Evolutionary conservation across 345 rosid species (phyloP).

Genomic region (Raphanus sativus): DNA sequence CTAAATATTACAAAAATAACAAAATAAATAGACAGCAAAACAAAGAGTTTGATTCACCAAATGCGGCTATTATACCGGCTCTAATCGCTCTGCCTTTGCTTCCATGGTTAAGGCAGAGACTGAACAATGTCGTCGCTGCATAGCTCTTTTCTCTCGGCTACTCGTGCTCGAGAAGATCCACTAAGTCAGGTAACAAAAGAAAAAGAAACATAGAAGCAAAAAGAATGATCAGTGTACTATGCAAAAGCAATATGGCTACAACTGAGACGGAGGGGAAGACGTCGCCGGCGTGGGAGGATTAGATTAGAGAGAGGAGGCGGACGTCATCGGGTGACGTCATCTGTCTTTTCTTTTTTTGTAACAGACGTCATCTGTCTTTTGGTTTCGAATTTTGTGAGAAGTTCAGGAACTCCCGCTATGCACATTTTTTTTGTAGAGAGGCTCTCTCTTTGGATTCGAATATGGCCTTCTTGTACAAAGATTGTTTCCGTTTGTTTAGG

Average conservation of each 20-base stretch:
- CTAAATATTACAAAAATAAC: neutral
- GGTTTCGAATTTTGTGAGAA: conserved; percentile 18
- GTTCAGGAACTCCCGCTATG: conserved; percentile 23
- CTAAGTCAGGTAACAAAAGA: no score
- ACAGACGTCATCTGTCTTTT: no score
- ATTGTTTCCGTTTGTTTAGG: neutral
- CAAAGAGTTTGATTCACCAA: neutral
- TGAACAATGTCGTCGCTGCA: neutral
- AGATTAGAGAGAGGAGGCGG: no score
- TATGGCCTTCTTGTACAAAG: no score
- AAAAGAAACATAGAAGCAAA: no score
- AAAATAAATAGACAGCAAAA: neutral
- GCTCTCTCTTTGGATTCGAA: no score
- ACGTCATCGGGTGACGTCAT: no score
- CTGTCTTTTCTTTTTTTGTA: no score
- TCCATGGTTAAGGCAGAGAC: neutral
- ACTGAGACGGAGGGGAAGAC: conserved; percentile 27
- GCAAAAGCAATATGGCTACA: no score
- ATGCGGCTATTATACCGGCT: neutral
- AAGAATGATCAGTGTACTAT: neutral
- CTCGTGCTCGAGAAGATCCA: neutral
- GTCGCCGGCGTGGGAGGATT: conserved; percentile 56
- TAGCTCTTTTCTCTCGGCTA: neutral
- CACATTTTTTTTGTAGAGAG: no score
- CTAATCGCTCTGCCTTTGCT: neutral